phyloP scores from a whole-genome alignment of 257 asterid genomes.

The Solanum dulcamara region DNA sequence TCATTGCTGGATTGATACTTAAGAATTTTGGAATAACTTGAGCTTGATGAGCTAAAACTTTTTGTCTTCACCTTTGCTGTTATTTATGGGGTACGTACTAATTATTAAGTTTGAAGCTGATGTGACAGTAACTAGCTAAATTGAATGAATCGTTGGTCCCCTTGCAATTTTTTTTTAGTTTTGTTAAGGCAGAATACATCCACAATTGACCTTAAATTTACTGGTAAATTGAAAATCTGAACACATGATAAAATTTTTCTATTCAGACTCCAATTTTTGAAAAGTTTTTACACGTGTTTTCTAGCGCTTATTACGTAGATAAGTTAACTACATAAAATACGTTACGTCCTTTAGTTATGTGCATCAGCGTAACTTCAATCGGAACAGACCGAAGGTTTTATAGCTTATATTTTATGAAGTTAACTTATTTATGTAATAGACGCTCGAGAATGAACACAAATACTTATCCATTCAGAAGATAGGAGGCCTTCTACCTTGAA shows the following conservation, averaged over 20 bases:
- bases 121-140: neutral
- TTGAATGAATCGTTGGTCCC: neutral
- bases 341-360: neutral
- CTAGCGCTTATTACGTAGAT: neutral
- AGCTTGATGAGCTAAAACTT: neutral
- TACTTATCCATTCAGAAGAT: neutral
- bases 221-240: neutral
- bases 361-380: neutral
- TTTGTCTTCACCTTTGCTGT: neutral
- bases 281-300: neutral
- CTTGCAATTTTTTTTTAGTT: neutral
- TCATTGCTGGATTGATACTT: neutral
- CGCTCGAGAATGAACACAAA: neutral
- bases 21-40: neutral
- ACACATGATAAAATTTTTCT: neutral
- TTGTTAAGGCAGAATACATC: neutral
- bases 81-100: neutral
- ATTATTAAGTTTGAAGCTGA: neutral
- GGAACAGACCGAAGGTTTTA: neutral
- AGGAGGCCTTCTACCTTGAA: neutral
- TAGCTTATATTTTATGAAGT: neutral
- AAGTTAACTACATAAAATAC: neutral
- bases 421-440: neutral
- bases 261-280: neutral
- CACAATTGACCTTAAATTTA: fast-evolving